phyloP scores from a whole-genome alignment of 2,329 filamentous ascomycete species.

The Monilinia polystroma region DNA sequence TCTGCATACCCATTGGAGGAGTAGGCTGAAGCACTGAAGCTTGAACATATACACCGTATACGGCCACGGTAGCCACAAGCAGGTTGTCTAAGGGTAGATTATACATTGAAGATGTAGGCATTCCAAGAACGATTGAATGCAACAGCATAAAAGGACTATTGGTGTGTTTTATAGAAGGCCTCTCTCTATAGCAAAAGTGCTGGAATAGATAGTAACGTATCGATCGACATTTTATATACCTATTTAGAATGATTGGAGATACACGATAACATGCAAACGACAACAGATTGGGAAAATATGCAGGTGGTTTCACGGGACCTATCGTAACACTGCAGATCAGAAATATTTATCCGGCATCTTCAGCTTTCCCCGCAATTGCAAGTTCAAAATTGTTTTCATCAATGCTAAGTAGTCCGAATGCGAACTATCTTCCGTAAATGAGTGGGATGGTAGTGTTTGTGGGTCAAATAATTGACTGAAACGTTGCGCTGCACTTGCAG shows the following conservation, averaged over 20 bases:
- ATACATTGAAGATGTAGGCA: not conserved
- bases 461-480: slow-evolving; percentile 4
- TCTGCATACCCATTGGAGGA: slow-evolving; percentile 47
- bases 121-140: not conserved
- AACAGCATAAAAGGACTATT: not conserved
- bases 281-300: not conserved
- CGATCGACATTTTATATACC: not conserved
- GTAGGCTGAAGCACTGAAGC: slow-evolving; percentile 38
- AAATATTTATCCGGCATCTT: slow-evolving; percentile 14
- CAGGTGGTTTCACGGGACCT: not conserved
- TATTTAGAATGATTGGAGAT: not conserved
- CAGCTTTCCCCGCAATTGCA: slow-evolving; percentile 17
- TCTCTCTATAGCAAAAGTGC: not conserved
- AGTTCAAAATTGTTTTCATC: not conserved
- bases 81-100: not conserved
- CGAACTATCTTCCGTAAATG: not conserved
- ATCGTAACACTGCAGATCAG: slow-evolving; percentile 5
- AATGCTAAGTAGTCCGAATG: not conserved
- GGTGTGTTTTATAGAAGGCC: not conserved
- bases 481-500: slow-evolving; percentile 23
- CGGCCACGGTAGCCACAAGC: not conserved
- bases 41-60: slow-evolving; percentile 20
- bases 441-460: not conserved
- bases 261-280: slow-evolving; percentile 1
- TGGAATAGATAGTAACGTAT: not conserved